phyloP scores from a whole-genome alignment of 345 rosid genomes.

The Chamaenerion angustifolium region DNA sequence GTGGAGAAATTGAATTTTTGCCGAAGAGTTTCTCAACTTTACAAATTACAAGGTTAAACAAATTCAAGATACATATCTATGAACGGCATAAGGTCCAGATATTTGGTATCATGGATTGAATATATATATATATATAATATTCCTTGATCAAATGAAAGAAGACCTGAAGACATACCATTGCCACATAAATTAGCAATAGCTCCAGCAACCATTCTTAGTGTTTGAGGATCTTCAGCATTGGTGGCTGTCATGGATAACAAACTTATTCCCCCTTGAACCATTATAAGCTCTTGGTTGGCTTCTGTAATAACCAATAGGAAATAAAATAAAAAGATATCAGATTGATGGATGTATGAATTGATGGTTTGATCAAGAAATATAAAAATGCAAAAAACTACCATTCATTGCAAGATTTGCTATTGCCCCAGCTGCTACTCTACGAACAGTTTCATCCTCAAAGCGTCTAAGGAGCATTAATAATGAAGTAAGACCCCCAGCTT shows the following conservation, averaged over 20 bases:
- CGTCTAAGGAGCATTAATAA: slow-evolving; percentile 81
- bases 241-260: slow-evolving; percentile 72
- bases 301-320: slow-evolving; percentile 30
- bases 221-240: slow-evolving; percentile 89
- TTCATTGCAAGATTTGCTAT: slow-evolving; percentile 99
- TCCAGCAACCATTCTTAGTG: slow-evolving; percentile 96
- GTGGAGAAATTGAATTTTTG: no score
- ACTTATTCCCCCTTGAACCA: slow-evolving; percentile 87
- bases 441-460: slow-evolving; percentile 82
- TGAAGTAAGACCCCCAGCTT: slow-evolving; percentile 92
- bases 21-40: no score
- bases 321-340: neutral
- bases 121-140: no score
- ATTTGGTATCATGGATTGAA: no score
- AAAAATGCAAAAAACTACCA: slow-evolving; percentile 28
- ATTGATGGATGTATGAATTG: no score
- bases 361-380: slow-evolving; percentile 1
- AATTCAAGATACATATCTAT: slow-evolving; percentile 4
- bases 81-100: no score
- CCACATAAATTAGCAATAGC: slow-evolving; percentile 98
- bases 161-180: slow-evolving; percentile 40
- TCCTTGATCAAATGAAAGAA: no score
- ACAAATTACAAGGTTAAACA: no score
- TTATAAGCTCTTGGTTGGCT: slow-evolving; percentile 89
- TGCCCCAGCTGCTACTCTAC: slow-evolving; percentile 97